Evolutionary conservation across 352 stramenopile species (phyloP).

Genomic region (Pythium sukuiense): DNA sequence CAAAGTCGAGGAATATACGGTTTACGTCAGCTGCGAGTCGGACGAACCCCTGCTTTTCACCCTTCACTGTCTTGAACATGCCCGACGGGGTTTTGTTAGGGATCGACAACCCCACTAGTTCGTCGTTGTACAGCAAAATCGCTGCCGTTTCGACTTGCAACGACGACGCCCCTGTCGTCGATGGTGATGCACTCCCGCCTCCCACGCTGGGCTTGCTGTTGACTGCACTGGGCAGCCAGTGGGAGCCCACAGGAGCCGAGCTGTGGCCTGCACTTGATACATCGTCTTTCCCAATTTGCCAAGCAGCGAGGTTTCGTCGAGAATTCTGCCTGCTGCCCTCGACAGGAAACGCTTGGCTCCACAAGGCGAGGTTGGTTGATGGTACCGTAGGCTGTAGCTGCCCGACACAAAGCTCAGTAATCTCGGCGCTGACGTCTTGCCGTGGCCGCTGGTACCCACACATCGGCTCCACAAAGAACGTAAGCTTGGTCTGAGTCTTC

Average conservation of each 20-base stretch:
- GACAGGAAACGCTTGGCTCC: neutral
- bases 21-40: constrained; percentile 16
- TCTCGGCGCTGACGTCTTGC: neutral
- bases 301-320: neutral
- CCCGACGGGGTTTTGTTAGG: neutral
- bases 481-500: constrained; percentile 8
- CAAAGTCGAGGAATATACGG: constrained; percentile 16
- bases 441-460: constrained; percentile 7
- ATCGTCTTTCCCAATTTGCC: neutral
- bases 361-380: neutral
- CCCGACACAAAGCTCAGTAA: constrained; percentile 15
- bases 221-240: neutral
- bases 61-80: neutral
- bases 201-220: neutral
- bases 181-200: neutral
- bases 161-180: too few species aligned
- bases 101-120: constrained; percentile 23
- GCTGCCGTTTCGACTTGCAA: neutral
- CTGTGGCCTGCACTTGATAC: neutral
- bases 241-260: neutral
- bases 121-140: constrained; percentile 22
- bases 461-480: constrained; percentile 21
- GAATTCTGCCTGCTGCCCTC: neutral
- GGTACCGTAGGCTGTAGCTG: neutral
- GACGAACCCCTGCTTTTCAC: constrained; percentile 9